phyloP scores from a whole-genome alignment of 139 green algal species.

The Haematococcus sp. region DNA sequence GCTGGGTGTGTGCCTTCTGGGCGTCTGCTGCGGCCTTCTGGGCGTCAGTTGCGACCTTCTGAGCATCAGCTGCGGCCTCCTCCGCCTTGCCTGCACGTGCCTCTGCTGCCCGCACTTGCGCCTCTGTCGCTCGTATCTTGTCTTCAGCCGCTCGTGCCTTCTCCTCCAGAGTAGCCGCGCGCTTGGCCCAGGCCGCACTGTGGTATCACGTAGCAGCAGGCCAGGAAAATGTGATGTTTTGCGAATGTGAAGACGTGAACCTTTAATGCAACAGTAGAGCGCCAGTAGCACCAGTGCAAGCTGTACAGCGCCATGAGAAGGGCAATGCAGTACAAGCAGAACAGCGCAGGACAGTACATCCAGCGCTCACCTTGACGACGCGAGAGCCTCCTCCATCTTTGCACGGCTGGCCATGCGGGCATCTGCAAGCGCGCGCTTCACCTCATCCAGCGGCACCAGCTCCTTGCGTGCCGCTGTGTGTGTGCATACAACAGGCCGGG shows the following conservation, averaged over 20 bases:
- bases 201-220: too few species aligned
- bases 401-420: neutral
- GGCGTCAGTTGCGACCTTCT: too few species aligned
- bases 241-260: neutral
- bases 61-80: too few species aligned
- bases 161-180: too few species aligned
- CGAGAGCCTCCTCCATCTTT: slow-evolving; percentile 8
- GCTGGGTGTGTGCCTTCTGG: too few species aligned
- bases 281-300: neutral
- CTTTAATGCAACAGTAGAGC: neutral
- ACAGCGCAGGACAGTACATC: neutral
- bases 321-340: neutral
- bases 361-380: neutral
- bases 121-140: too few species aligned
- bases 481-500: neutral
- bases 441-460: slow-evolving; percentile 1
- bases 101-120: too few species aligned
- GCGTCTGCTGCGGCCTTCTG: too few species aligned
- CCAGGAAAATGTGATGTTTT: too few species aligned
- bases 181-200: too few species aligned
- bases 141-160: too few species aligned
- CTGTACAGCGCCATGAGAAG: neutral
- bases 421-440: neutral
- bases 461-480: neutral
- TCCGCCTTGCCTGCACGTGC: too few species aligned